phyloP scores from a whole-genome alignment of 495 filamentous ascomycete genomes.

The Annulohypoxylon bovei region DNA sequence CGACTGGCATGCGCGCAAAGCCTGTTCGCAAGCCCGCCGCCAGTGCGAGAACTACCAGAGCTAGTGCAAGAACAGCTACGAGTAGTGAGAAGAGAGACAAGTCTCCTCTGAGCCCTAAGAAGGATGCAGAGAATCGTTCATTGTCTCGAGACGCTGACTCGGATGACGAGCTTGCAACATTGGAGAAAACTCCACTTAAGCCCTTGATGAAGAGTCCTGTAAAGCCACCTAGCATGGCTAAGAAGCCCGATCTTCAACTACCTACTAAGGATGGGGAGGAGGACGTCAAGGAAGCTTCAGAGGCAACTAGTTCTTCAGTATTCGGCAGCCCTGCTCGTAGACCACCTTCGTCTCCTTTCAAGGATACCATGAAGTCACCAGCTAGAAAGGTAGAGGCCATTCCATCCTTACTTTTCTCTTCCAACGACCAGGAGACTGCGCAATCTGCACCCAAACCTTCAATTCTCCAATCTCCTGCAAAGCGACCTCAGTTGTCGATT shows the following conservation, averaged over 20 bases:
- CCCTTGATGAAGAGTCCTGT: conserved; percentile 60
- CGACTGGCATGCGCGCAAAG: conserved; percentile 55
- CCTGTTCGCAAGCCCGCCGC: conserved; percentile 51
- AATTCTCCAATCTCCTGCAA: conserved; percentile 59
- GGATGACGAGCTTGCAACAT: conserved; percentile 64
- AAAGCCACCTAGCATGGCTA: conserved; percentile 47
- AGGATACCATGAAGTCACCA: conserved; percentile 58
- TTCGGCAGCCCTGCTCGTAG: conserved; percentile 61
- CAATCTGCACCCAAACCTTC: conserved; percentile 52
- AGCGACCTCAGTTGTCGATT: conserved; percentile 56
- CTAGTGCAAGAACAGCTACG: conserved; percentile 30
- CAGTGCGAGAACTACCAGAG: conserved; percentile 42
- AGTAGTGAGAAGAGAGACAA: conserved; percentile 41
- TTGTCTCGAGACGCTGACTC: conserved; percentile 53
- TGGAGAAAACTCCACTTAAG: conserved; percentile 59
- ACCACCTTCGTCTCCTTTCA: conserved; percentile 57
- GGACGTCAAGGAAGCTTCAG: conserved; percentile 17
- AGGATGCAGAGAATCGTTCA: conserved; percentile 59
- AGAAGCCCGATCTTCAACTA: conserved; percentile 41
- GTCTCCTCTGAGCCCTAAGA: conserved; percentile 64
- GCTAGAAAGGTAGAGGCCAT: conserved; percentile 61
- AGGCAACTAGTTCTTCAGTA: conserved; percentile 39
- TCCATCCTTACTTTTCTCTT: conserved; percentile 57
- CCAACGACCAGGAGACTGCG: conserved; percentile 39
- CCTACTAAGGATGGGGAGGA: conserved; percentile 40